A percentile compares a stretch with the other conserved stretches of the same genome.
These are phyloP conservation scores for Boletus subcaerulescens DNA, from an alignment of 768 basidiomycete genomes.

Conservation along the genomic window DNA sequence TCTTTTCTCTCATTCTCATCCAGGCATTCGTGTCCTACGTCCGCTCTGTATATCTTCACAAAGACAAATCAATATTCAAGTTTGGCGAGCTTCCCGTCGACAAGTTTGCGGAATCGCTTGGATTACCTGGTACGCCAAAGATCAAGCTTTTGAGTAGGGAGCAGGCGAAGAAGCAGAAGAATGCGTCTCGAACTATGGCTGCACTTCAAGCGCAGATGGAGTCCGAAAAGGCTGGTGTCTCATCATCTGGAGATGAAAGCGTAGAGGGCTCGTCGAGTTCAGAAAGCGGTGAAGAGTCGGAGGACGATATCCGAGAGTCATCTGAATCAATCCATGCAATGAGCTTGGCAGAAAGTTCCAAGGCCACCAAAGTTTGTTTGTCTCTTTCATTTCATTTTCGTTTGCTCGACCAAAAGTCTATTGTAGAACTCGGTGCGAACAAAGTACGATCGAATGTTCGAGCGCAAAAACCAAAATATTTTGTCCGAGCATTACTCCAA, in stretches of 20 bases:
- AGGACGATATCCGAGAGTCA: slow-evolving; percentile 11
- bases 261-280: slow-evolving; percentile 10
- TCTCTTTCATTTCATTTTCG: not conserved
- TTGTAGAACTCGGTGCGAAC: slow-evolving; percentile 59
- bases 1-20: not conserved
- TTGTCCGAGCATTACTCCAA: slow-evolving; percentile 88
- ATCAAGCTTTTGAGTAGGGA: slow-evolving; percentile 81
- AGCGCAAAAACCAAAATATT: slow-evolving; percentile 91
- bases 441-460: slow-evolving; percentile 98
- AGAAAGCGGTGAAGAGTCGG: slow-evolving; percentile 28
- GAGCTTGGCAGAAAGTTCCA: slow-evolving; percentile 13
- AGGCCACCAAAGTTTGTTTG: slow-evolving; percentile 42
- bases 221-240: slow-evolving; percentile 14
- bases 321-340: not conserved
- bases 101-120: slow-evolving; percentile 83
- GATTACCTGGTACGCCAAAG: slow-evolving; percentile 91
- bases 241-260: slow-evolving; percentile 21
- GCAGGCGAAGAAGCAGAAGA: slow-evolving; percentile 73
- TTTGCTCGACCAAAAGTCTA: not conserved
- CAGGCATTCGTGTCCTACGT: slow-evolving; percentile 96
- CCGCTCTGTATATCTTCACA: slow-evolving; percentile 88
- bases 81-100: slow-evolving; percentile 78
- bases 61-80: slow-evolving; percentile 92
- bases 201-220: slow-evolving; percentile 32
- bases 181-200: slow-evolving; percentile 51